These are phyloP conservation scores for Zizania palustris DNA, from an alignment of 202 grass and related monocot genomes.

Conservation along the genomic window DNA sequence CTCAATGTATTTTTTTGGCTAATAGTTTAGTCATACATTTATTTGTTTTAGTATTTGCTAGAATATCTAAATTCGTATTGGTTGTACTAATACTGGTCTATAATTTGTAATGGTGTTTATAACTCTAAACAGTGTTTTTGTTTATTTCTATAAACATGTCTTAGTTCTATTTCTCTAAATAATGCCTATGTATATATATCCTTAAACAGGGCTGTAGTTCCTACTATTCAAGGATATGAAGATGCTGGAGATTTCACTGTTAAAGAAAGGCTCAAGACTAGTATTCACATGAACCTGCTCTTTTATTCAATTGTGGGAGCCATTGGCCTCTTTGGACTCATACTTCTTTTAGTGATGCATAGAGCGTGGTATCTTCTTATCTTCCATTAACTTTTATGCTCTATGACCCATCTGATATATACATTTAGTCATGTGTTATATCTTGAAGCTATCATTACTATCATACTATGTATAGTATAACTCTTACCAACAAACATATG, in stretches of 20 bases:
- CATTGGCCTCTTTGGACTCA: constrained; percentile 89
- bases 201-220: constrained; percentile 95
- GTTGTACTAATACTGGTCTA: constrained; percentile 13
- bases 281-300: constrained; percentile 88
- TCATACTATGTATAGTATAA: neutral
- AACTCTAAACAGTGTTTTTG: constrained; percentile 31
- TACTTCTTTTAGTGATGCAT: constrained; percentile 92
- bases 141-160: constrained; percentile 58
- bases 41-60: constrained; percentile 17
- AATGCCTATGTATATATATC: constrained; percentile 37
- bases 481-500: neutral
- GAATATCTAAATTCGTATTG: constrained; percentile 6
- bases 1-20: constrained; percentile 17
- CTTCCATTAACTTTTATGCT: constrained; percentile 40
- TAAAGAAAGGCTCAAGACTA: constrained; percentile 96
- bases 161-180: constrained; percentile 28
- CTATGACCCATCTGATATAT: constrained; percentile 11
- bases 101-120: constrained; percentile 23
- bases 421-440: neutral
- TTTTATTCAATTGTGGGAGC: constrained; percentile 97
- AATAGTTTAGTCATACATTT: constrained; percentile 21
- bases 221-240: constrained; percentile 97
- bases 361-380: constrained; percentile 68
- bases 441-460: constrained; percentile 12
- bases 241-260: constrained; percentile 97